Conservation (phyloP, 345 rosid genomes). For the Gossypium mustelinum region DNA sequence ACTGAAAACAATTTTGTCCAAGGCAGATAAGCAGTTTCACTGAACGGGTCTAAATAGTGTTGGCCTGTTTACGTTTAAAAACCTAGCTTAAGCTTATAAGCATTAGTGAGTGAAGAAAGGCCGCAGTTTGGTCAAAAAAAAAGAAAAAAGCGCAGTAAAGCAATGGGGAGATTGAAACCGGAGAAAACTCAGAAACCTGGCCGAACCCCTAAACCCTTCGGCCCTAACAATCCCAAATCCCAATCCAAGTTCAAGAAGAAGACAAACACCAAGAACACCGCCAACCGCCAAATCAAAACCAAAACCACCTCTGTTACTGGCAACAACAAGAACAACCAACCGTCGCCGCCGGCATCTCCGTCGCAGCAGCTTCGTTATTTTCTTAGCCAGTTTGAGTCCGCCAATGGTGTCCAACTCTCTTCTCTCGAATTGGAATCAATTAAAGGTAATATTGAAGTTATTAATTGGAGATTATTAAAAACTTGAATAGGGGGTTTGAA, state of each 20-base stretch:
- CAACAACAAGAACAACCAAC: neutral
- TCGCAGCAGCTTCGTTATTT: conserved; percentile 54
- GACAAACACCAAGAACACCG: conserved; percentile 21
- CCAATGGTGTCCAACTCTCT: conserved; percentile 52
- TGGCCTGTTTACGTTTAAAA: neutral
- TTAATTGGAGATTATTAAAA: neutral
- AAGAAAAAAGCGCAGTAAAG: neutral
- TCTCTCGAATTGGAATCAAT: conserved; percentile 68
- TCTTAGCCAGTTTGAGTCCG: conserved; percentile 47
- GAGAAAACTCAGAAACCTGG: neutral
- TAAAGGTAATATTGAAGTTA: conserved; percentile 28
- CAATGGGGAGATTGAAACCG: conserved; percentile 20
- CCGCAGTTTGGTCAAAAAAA: neutral
- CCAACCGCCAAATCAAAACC: conserved; percentile 1
- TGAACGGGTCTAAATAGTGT: neutral
- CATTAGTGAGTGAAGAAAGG: neutral
- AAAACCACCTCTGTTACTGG: neutral
- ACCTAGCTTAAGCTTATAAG: neutral
- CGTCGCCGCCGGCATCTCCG: conserved; percentile 23
- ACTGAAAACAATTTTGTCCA: too few relatives aligned
- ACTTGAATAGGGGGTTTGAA: neutral
- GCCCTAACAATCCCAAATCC: conserved; percentile 19
- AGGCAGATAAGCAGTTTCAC: too few relatives aligned
- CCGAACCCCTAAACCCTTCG: conserved; percentile 26
- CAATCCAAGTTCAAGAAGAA: conserved; percentile 20